Evolutionary conservation across 2,329 filamentous ascomycete species (phyloP).

Genomic region (Colletotrichum spaethianum): DNA sequence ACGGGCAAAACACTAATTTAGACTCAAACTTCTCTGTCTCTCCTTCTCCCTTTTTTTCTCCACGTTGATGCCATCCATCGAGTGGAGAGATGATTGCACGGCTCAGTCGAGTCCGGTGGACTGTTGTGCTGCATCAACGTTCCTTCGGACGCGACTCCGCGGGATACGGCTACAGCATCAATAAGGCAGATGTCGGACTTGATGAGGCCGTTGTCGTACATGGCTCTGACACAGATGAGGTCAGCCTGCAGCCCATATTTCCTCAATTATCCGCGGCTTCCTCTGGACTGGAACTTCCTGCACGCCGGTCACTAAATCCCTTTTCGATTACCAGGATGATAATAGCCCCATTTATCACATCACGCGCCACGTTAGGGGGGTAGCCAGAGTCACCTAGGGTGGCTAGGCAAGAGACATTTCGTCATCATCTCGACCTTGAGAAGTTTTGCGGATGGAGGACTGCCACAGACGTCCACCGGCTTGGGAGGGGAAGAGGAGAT

Average conservation of each 20-base stretch:
- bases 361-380: constrained; percentile 26
- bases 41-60: neutral
- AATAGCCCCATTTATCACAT: constrained; percentile 27
- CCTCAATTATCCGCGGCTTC: constrained; percentile 41
- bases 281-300: constrained; percentile 37
- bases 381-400: constrained; percentile 7
- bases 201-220: constrained; percentile 20
- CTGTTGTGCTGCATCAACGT: neutral
- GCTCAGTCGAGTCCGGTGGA: neutral
- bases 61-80: neutral
- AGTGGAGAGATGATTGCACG: neutral
- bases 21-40: constrained; percentile 16
- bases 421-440: constrained; percentile 17
- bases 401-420: constrained; percentile 37
- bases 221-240: constrained; percentile 42
- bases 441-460: constrained; percentile 1
- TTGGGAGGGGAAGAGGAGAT: neutral
- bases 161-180: neutral
- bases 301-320: constrained; percentile 22
- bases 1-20: constrained; percentile 19
- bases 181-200: neutral
- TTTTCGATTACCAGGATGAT: constrained; percentile 14
- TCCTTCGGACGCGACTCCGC: constrained; percentile 11
- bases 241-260: constrained; percentile 42
- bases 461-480: neutral